phyloP scores from a whole-genome alignment of 768 basidiomycete genomes.

The Kwoniella shandongensis region DNA sequence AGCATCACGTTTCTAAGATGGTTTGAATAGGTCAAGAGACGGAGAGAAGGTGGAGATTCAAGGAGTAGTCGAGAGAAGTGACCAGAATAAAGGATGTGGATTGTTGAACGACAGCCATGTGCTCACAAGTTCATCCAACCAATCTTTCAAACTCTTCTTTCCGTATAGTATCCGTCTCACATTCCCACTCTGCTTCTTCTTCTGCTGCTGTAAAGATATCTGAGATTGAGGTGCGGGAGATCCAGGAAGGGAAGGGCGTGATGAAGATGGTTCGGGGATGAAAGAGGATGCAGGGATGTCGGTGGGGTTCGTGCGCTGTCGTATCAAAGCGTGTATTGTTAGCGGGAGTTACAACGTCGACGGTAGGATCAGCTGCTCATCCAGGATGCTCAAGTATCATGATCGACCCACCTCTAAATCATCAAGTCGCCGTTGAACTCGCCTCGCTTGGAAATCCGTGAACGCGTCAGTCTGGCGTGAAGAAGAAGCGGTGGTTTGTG shows the following conservation, averaged over 20 bases:
- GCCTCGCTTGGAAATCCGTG: slow-evolving; percentile 36
- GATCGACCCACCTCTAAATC: slow-evolving; percentile 46
- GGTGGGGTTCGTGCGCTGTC: slow-evolving; percentile 49
- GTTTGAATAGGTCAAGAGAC: no score
- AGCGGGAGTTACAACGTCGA: background rate
- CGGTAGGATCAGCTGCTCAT: background rate
- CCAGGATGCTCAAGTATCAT: background rate
- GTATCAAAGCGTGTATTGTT: background rate
- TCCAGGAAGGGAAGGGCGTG: slow-evolving; percentile 1
- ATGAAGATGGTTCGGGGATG: slow-evolving; percentile 10
- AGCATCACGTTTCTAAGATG: background rate
- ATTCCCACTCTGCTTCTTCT: slow-evolving; percentile 49
- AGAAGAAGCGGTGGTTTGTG: background rate
- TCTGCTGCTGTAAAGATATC: slow-evolving; percentile 9
- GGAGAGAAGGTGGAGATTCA: no score
- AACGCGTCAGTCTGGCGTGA: slow-evolving; percentile 34
- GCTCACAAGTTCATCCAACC: slow-evolving; percentile 48
- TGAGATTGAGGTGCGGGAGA: background rate
- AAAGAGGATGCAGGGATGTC: slow-evolving; percentile 48
- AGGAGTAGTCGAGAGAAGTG: no score
- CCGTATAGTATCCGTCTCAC: slow-evolving; percentile 43
- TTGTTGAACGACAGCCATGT: no score
- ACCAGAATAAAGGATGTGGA: no score
- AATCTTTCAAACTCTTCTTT: slow-evolving; percentile 47
- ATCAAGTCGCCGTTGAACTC: slow-evolving; percentile 41